phyloP scores from a whole-genome alignment of 2,329 filamentous ascomycete species.

The Massarina eburnea region DNA sequence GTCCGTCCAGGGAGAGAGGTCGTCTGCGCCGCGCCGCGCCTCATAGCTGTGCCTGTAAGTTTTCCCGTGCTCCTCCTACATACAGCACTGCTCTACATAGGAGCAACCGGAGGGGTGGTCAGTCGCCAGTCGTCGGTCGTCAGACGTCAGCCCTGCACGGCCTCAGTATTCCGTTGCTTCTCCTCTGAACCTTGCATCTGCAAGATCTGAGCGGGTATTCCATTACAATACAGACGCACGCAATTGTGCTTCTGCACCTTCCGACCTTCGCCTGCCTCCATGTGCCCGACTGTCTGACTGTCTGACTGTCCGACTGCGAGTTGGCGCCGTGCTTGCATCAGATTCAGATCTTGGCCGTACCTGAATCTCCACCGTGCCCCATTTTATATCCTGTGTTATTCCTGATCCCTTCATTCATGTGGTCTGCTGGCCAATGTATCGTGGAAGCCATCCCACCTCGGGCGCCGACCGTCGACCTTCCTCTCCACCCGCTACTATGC shows the following conservation, averaged over 20 bases:
- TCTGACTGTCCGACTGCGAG: slow-evolving; percentile 30
- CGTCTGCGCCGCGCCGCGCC: slow-evolving; percentile 30
- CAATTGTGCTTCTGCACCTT: slow-evolving; percentile 34
- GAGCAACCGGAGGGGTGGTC: slow-evolving; percentile 36
- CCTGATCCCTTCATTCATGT: slow-evolving; percentile 38
- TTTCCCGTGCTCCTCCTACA: slow-evolving; percentile 17
- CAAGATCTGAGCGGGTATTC: slow-evolving; percentile 36
- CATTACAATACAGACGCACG: slow-evolving; percentile 38
- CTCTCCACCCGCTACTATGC: slow-evolving; percentile 30
- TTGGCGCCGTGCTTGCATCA: slow-evolving; percentile 38
- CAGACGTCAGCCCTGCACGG: slow-evolving; percentile 44
- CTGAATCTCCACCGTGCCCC: slow-evolving; percentile 28
- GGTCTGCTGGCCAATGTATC: slow-evolving; percentile 32
- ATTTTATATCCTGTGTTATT: slow-evolving; percentile 32
- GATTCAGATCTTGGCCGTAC: slow-evolving; percentile 26
- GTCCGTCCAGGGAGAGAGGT: too few relatives aligned
- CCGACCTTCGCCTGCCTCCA: slow-evolving; percentile 30
- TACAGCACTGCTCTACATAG: slow-evolving; percentile 23
- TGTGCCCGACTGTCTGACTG: slow-evolving; percentile 35
- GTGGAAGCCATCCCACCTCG: slow-evolving; percentile 34
- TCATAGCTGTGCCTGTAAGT: slow-evolving; percentile 30
- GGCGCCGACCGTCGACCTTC: slow-evolving; percentile 26
- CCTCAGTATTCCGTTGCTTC: slow-evolving; percentile 39
- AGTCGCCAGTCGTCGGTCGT: slow-evolving; percentile 10
- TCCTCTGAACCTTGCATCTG: slow-evolving; percentile 37